These are phyloP conservation scores for Arabidopsis arenosa DNA, from an alignment of 345 rosid genomes.

Conservation along the genomic window DNA sequence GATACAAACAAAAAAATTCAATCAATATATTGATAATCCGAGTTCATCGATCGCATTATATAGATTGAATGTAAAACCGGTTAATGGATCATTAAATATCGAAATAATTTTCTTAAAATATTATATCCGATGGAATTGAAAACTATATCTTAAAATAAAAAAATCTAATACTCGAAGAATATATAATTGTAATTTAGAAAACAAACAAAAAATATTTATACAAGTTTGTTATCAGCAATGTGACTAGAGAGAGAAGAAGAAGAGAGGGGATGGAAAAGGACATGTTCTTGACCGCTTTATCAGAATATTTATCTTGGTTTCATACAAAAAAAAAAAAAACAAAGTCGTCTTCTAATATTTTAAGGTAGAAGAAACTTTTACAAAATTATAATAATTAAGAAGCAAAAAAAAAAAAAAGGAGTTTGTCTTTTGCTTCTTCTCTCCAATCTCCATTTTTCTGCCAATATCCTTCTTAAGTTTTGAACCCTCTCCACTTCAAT, in stretches of 20 bases:
- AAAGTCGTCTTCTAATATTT: constrained; percentile 44
- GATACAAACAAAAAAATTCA: constrained; percentile 2
- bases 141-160: neutral
- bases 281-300: constrained; percentile 60
- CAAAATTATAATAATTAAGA: neutral
- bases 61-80: constrained; percentile 27
- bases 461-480: constrained; percentile 34
- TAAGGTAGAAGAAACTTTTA: constrained; percentile 37
- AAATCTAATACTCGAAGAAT: constrained; percentile 9
- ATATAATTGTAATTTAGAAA: constrained; percentile 18
- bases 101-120: constrained; percentile 4
- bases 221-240: constrained; percentile 44
- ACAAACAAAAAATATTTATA: constrained; percentile 40
- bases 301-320: constrained; percentile 46
- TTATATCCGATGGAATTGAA: constrained; percentile 23
- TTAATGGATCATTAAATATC: neutral
- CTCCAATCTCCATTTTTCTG: constrained; percentile 31
- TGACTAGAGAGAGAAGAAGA: constrained; percentile 41
- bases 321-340: constrained; percentile 34
- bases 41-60: constrained; percentile 18
- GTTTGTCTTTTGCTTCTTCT: constrained; percentile 51
- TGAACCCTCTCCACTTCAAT: constrained; percentile 39
- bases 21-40: neutral
- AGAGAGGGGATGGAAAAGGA: constrained; percentile 41
- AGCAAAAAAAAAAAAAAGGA: constrained; percentile 29